Conservation (phyloP, 148 eudicot species). For the Arctostaphylos glauca region DNA sequence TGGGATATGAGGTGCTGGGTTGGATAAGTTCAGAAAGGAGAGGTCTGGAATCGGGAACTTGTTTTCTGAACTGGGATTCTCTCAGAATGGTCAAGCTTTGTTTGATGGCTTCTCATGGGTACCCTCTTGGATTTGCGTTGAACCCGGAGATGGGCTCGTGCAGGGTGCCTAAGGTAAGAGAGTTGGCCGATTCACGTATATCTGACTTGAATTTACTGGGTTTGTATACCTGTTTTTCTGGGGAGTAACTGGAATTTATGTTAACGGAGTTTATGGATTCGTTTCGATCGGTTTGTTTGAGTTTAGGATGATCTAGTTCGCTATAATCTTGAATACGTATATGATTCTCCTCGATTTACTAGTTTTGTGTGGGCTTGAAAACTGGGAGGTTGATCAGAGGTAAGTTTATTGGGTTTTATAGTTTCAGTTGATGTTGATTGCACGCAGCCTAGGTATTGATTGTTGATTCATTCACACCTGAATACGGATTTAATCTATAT, state of each 20-base stretch:
- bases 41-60: constrained; percentile 22
- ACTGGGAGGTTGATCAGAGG: too few species aligned
- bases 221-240: background rate
- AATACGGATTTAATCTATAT: too few species aligned
- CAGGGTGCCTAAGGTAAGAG: constrained; percentile 42
- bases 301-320: background rate
- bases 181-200: background rate
- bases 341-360: too few species aligned
- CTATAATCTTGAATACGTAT: background rate
- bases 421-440: too few species aligned
- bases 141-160: constrained; percentile 28
- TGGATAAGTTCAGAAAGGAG: constrained; percentile 4
- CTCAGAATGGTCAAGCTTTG: constrained; percentile 34
- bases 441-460: too few species aligned
- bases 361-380: too few species aligned
- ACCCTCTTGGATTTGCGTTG: constrained; percentile 36
- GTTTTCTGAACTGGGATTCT: constrained; percentile 35
- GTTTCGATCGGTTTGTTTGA: too few species aligned
- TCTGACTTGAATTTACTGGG: background rate
- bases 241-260: background rate
- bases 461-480: too few species aligned
- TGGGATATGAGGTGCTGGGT: constrained; percentile 1
- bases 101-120: constrained; percentile 49
- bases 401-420: too few species aligned
- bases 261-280: background rate